These are phyloP conservation scores for Aureobasidium subglaciale DNA, from an alignment of 2,329 filamentous ascomycete genomes.

Conservation along the genomic window DNA sequence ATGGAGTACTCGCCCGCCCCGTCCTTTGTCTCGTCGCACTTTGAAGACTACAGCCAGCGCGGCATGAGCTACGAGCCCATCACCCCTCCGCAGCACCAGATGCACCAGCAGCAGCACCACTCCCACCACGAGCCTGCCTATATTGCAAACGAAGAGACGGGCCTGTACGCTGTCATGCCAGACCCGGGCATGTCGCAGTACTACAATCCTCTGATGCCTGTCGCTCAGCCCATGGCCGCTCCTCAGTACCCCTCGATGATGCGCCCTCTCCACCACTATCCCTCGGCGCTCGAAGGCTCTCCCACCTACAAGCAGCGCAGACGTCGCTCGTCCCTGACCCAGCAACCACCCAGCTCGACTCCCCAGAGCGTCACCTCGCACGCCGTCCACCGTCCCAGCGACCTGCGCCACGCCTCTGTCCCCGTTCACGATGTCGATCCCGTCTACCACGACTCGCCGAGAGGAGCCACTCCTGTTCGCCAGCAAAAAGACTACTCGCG, in stretches of 20 bases:
- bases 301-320: slow-evolving; percentile 98
- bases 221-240: slow-evolving; percentile 75
- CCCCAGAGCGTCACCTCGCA: slow-evolving; percentile 37
- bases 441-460: slow-evolving; percentile 68
- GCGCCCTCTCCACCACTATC: slow-evolving; percentile 65
- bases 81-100: slow-evolving; percentile 87
- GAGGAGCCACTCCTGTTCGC: slow-evolving; percentile 58
- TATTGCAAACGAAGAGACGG: slow-evolving; percentile 96
- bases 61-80: slow-evolving; percentile 95
- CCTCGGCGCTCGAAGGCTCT: slow-evolving; percentile 84
- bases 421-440: slow-evolving; percentile 77
- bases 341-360: slow-evolving; percentile 30
- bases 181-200: slow-evolving; percentile 71
- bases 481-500: slow-evolving; percentile 78
- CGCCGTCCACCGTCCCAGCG: slow-evolving; percentile 71
- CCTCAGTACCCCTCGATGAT: slow-evolving; percentile 66
- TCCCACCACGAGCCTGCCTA: slow-evolving; percentile 83
- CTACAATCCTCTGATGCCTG: slow-evolving; percentile 83
- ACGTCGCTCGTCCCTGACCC: slow-evolving; percentile 82
- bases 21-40: slow-evolving; percentile 97
- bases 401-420: slow-evolving; percentile 81
- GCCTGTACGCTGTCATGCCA: slow-evolving; percentile 88
- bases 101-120: slow-evolving; percentile 46
- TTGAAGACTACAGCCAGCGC: slow-evolving; percentile 94
- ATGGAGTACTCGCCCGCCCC: slow-evolving; percentile 97